These are phyloP conservation scores for Lasiodiplodia theobromae DNA, from an alignment of 2,329 filamentous ascomycete genomes.

Conservation along the genomic window DNA sequence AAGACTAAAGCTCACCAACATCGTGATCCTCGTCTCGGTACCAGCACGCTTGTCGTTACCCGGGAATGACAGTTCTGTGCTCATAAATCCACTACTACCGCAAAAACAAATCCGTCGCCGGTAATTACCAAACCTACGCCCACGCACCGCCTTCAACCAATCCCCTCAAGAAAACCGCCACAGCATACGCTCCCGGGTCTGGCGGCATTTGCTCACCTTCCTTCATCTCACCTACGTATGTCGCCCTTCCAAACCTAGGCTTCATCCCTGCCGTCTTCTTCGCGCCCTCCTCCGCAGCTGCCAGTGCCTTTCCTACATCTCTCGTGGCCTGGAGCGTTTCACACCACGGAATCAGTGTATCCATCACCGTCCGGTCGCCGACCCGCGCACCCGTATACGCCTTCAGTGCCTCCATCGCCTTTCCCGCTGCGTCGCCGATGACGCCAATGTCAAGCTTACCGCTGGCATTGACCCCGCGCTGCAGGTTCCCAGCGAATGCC, in stretches of 20 bases:
- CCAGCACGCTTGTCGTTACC: background rate
- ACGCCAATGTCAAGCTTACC: slow-evolving; percentile 45
- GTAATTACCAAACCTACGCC: background rate
- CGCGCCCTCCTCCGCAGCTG: slow-evolving; percentile 76
- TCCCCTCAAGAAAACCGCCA: slow-evolving; percentile 82
- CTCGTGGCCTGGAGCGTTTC: slow-evolving; percentile 67
- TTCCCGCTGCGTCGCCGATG: slow-evolving; percentile 51
- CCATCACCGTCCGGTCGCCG: slow-evolving; percentile 89
- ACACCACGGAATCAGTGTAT: slow-evolving; percentile 89
- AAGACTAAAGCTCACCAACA: background rate
- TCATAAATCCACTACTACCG: background rate
- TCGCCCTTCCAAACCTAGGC: slow-evolving; percentile 81
- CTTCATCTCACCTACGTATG: slow-evolving; percentile 73
- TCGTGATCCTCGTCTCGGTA: background rate
- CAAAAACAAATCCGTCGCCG: background rate
- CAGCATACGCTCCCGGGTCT: slow-evolving; percentile 77
- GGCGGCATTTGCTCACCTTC: slow-evolving; percentile 59
- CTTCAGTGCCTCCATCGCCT: slow-evolving; percentile 54
- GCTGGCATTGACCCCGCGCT: slow-evolving; percentile 59
- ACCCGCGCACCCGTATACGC: slow-evolving; percentile 85
- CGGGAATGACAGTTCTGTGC: background rate
- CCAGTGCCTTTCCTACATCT: slow-evolving; percentile 73
- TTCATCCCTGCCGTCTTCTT: slow-evolving; percentile 89
- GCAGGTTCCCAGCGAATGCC: slow-evolving; percentile 64
- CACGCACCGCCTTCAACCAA: slow-evolving; percentile 30